A percentile compares a stretch with the other conserved stretches of the same genome.
Conservation (phyloP, 2,329 filamentous ascomycete genomes). For the Aspergillus sp. region DNA sequence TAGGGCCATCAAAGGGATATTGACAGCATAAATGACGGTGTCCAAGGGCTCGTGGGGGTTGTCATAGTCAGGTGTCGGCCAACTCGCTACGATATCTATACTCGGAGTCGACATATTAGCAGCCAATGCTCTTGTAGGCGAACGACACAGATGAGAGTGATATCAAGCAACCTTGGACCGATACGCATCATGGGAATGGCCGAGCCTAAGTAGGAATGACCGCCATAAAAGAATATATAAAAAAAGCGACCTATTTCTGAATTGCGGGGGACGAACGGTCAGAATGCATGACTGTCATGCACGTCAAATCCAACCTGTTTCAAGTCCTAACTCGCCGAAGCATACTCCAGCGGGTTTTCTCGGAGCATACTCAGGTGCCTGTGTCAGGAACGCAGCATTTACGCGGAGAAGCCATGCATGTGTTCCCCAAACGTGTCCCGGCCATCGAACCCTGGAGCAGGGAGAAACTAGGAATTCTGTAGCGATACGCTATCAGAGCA, state of each 20-base stretch:
- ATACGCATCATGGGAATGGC: not conserved
- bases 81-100: not conserved
- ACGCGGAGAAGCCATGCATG: not conserved
- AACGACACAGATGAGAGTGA: not conserved
- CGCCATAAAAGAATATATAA: no score
- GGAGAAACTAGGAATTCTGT: not conserved
- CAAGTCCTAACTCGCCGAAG: no score
- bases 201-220: no score
- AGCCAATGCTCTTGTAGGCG: not conserved
- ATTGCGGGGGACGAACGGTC: not conserved
- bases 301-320: no score
- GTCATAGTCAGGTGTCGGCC: slow-evolving; percentile 2
- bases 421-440: not conserved
- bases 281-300: no score
- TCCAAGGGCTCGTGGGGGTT: slow-evolving; percentile 1
- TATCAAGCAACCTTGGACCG: not conserved
- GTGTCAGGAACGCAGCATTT: not conserved
- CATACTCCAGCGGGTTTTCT: no score
- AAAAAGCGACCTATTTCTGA: not conserved
- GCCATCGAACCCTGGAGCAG: not conserved
- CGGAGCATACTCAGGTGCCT: not conserved
- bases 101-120: slow-evolving; percentile 1
- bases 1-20: not conserved
- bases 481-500: not conserved
- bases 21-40: slow-evolving; percentile 1